Conservation (phyloP, 768 basidiomycete species). For the Boletus fagicola region DNA sequence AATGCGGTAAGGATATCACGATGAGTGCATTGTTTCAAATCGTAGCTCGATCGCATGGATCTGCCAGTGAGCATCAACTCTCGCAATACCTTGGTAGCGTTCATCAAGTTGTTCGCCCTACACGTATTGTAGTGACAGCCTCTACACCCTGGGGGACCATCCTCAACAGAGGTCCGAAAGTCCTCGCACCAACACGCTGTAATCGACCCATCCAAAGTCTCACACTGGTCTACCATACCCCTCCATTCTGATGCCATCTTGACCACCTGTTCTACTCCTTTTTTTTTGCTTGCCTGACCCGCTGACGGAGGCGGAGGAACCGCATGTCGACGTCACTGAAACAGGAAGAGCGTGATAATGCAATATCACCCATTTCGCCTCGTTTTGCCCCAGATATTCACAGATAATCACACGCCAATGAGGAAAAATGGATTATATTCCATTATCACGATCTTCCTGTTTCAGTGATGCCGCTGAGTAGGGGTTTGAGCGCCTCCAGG, state of each 20-base stretch:
- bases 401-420: too few relatives aligned
- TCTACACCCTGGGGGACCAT: constrained; percentile 11
- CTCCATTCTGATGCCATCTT: background rate
- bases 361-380: too few relatives aligned
- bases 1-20: too few relatives aligned
- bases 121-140: constrained; percentile 8
- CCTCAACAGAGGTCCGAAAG: constrained; percentile 6
- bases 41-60: constrained; percentile 2
- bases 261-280: background rate
- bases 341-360: too few relatives aligned
- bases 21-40: background rate
- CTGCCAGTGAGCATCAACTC: background rate
- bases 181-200: constrained; percentile 7
- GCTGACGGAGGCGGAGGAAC: constrained; percentile 6
- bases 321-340: constrained; percentile 17
- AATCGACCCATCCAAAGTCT: constrained; percentile 13
- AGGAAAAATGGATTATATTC: too few relatives aligned
- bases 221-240: constrained; percentile 18
- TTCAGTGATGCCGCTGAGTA: too few relatives aligned
- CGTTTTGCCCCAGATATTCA: too few relatives aligned
- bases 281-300: constrained; percentile 15
- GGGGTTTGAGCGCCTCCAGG: constrained; percentile 6
- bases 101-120: constrained; percentile 12
- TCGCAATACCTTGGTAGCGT: background rate
- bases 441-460: too few relatives aligned